phyloP scores from a whole-genome alignment of 2,329 filamentous ascomycete genomes.

The Gremmenia infestans region DNA sequence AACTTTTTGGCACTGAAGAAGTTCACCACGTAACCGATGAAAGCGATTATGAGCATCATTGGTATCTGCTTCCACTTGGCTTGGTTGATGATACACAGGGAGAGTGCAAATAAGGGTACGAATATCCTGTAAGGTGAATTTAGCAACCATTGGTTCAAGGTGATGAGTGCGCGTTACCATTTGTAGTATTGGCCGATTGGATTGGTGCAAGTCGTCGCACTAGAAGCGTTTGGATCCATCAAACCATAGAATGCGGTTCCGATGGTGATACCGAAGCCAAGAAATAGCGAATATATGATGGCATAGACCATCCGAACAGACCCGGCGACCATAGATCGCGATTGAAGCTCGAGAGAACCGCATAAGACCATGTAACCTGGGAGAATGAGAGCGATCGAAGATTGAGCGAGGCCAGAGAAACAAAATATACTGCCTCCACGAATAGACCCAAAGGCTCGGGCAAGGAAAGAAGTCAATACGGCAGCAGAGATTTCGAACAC shows the following conservation, averaged over 20 bases:
- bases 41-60: slow-evolving; percentile 68
- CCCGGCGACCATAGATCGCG: slow-evolving; percentile 49
- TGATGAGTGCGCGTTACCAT: slow-evolving; percentile 39
- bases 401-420: slow-evolving; percentile 60
- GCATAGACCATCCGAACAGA: slow-evolving; percentile 55
- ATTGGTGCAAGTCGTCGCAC: slow-evolving; percentile 40
- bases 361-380: slow-evolving; percentile 60
- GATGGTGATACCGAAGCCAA: slow-evolving; percentile 53
- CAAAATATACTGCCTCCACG: slow-evolving; percentile 47
- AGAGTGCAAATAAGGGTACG: slow-evolving; percentile 68
- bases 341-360: slow-evolving; percentile 51
- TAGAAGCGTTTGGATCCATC: slow-evolving; percentile 43
- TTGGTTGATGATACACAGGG: slow-evolving; percentile 71
- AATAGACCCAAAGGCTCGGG: slow-evolving; percentile 59
- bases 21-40: slow-evolving; percentile 71
- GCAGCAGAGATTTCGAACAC: slow-evolving; percentile 61
- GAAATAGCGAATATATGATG: slow-evolving; percentile 53
- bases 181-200: slow-evolving; percentile 47
- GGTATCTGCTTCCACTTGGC: slow-evolving; percentile 78
- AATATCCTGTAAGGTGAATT: slow-evolving; percentile 41
- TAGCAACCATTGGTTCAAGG: not conserved
- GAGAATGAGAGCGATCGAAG: slow-evolving; percentile 60
- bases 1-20: slow-evolving; percentile 66
- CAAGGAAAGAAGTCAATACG: slow-evolving; percentile 57
- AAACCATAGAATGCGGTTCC: slow-evolving; percentile 51